Evolutionary conservation across 306 rosid genomes (phyloP), one percentile per base, ranked within the genome.

Genomic region (Acmispon strigosus): DNA sequence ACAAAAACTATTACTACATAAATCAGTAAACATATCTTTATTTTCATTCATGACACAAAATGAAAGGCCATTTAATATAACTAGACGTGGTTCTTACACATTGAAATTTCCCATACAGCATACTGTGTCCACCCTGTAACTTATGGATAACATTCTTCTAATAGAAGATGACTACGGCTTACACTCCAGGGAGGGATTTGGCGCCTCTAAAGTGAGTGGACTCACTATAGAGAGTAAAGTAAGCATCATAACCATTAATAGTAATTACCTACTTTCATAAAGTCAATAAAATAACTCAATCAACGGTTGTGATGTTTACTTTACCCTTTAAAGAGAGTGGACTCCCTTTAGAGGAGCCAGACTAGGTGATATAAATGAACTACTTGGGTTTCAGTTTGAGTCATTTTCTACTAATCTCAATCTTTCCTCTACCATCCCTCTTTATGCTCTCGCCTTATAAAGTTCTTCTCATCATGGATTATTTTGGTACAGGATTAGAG

Each of bases 341-440:
- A n/a, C n/a, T n/a, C n/a, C n/a, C n/a, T n/a, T n/a, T n/a, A n/a
- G n/a, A n/a, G n/a, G n/a, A n/a, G n/a, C n/a, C n/a, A n/a, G n/a
- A n/a, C n/a, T n/a, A n/a, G 7, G 56, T 20, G 9, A 45, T 63
- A 11, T 34, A 64, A 53, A 57, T 49, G 45, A 27, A 63, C 41
- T 56, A 78, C 10, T 20, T 27, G 42, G 19, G 66, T 50, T 58
- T 66, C 69, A 78, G 56, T 15, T 56, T 58, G 37, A n/a, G 24
- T 57, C 9, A 43, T 53, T 53, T 50, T 50, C 42, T 13, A 5
- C 12, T 11, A 22, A 36, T 14, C 24, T 29, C 41, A 53, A 62
- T 22, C 14, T 27, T 36, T 41, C 54, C 52, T 50, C 27, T n/a
- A 34, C 13, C 29, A 36, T 8, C 69, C 34, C 45, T 43, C 10